phyloP scores from a whole-genome alignment of 345 rosid genomes.

The Linum usitatissimum region DNA sequence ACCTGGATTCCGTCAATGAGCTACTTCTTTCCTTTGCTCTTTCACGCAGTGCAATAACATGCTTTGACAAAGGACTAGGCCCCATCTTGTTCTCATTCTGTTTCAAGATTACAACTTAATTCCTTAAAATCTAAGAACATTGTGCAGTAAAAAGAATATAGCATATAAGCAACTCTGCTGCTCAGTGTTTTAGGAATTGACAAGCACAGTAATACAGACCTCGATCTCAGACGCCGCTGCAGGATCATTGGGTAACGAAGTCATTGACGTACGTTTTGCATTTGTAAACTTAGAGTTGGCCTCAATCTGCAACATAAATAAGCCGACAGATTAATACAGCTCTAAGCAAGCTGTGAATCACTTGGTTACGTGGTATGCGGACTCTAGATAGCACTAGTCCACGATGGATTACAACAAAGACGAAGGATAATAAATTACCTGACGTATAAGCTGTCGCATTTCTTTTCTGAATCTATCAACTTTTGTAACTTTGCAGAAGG shows the following conservation, averaged over 20 bases:
- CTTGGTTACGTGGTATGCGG: background rate
- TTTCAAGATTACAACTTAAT: constrained; percentile 6
- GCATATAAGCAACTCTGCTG: background rate
- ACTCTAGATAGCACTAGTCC: background rate
- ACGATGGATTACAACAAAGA: no score
- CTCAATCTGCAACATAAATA: constrained; percentile 38
- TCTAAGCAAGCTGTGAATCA: background rate
- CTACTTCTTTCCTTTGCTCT: constrained; percentile 61
- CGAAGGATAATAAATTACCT: constrained; percentile 33
- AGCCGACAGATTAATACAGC: constrained; percentile 11
- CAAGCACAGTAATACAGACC: constrained; percentile 25
- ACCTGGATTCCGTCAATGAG: constrained; percentile 82
- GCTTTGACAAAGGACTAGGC: constrained; percentile 57
- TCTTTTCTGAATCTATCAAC: constrained; percentile 83
- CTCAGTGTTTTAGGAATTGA: background rate
- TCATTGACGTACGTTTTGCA: constrained; percentile 40
- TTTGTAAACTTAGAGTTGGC: constrained; percentile 53
- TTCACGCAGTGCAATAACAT: constrained; percentile 38
- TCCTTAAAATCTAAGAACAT: background rate
- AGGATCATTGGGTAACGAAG: constrained; percentile 63
- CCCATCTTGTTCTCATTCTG: constrained; percentile 61
- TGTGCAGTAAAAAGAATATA: background rate
- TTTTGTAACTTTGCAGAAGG: constrained; percentile 69
- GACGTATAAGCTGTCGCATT: constrained; percentile 68
- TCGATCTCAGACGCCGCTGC: constrained; percentile 54